Evolutionary conservation across 306 rosid genomes (phyloP), one percentile per base, ranked within the genome.

Genomic region (Vigna radiata): DNA sequence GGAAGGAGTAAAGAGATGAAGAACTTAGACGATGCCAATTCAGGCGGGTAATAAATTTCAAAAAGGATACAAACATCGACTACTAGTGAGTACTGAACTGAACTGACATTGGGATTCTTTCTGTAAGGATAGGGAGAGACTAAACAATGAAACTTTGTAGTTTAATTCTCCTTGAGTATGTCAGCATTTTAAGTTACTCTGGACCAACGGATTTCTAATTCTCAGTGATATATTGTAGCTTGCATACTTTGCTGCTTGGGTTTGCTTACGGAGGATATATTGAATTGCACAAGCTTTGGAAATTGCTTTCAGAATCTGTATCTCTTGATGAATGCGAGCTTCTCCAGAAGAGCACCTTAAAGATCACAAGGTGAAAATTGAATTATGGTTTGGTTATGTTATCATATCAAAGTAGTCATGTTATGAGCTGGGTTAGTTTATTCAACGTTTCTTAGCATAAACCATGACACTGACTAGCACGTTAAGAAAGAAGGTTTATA

Each of bases 321-420:
- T 36, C 19, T 21, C 70, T 41, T 47, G 63, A 53, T 19, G 36
- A 4, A 68, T 46, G 41, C 55, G 65, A 65, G 77, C 75, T 75
- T 70, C 75, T 77, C 65, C 82, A 17, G 41, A 77, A 62, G 54
- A 46, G 82, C 80, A 25, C 44, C 50, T 29, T 64, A 39, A 64
- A 70, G 84, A 79, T 44, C 80, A 72, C 23, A 66, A 85, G 86
- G 82, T 79, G 86, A 79, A 79, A 66, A 36, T 76, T 69, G 31
- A 79, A 44, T 65, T 64, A 37, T 2, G 41, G 55, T 70, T 27
- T 61, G 67, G 62, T 58, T 50, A 31, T 62, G 73, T 53, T 43
- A 52, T 29, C 68, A 18, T 58, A 14, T 23, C 18, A 31, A 12
- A 62, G 63, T 70, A 68, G 70, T 77, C 27, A 70, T 68, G 67